Evolutionary conservation across 495 filamentous ascomycete species (phyloP).

Genomic region (Tirmania nivea): DNA sequence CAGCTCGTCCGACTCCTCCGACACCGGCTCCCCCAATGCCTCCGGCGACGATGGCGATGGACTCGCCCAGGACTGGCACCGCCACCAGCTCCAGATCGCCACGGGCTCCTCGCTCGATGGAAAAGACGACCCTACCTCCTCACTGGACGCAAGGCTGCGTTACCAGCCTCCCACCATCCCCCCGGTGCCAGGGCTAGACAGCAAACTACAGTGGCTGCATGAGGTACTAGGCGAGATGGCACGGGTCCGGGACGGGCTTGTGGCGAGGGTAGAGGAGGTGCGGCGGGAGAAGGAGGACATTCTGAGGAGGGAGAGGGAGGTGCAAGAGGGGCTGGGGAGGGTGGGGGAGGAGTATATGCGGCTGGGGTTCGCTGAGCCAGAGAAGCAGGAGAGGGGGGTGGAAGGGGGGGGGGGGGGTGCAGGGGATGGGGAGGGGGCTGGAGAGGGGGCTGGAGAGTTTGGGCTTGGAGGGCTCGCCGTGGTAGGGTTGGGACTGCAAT

Average conservation of each 20-base stretch:
- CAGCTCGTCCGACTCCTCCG: background rate
- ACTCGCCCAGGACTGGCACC: background rate
- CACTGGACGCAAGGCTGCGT: background rate
- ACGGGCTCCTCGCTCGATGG: background rate
- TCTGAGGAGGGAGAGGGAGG: conserved; percentile 7
- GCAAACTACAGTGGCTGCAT: conserved; percentile 8
- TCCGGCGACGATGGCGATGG: background rate
- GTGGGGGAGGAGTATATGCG: conserved; percentile 12
- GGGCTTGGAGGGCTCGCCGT: background rate
- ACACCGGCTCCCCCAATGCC: background rate
- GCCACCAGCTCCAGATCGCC: background rate
- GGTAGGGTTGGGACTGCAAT: background rate
- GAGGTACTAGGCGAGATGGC: conserved; percentile 13
- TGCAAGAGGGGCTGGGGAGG: conserved; percentile 5
- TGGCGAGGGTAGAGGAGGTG: conserved; percentile 13
- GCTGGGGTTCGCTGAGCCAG: conserved; percentile 7
- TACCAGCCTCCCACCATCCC: background rate
- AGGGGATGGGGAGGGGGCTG: background rate
- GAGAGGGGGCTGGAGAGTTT: background rate
- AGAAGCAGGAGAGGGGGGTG: background rate
- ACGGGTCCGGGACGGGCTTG: conserved; percentile 4
- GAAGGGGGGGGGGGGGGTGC: background rate
- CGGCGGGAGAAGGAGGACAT: conserved; percentile 6
- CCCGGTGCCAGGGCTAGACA: background rate
- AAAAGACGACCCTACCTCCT: background rate